Base-by-base conservation (phyloP, 495 filamentous ascomycete genomes). In the Aspergillus olivimuriae region DNA sequence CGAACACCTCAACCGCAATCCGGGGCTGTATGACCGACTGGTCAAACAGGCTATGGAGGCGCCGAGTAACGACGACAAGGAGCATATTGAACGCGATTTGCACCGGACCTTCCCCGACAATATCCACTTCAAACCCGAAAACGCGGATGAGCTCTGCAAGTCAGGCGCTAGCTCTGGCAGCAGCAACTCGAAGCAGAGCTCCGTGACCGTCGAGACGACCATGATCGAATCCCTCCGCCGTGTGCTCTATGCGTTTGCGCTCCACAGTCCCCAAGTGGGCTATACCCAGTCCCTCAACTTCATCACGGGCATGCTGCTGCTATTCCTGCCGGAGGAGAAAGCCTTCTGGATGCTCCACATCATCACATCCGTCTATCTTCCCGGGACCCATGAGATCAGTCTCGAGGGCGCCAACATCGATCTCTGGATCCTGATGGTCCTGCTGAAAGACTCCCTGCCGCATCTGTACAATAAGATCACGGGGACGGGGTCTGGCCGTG, bases 201-300 rank as follows among this genome's bases (percentile, higher is more conserved):
- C 58, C 36, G 63, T 74, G 23, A 56, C 70, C 3, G 63, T 64
- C 4, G 90, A 97, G 60, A 86, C 84, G 1, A 70, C 81, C 6
- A 86, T 96, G 52, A 79, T 98, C 20, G 68, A 77, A 34, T 80
- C 88, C 0, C 75, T 98, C 2, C 82, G 92, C 15, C 80, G 87
- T 18, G 88, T 97, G 7, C 75, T 98, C 26, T 82, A 85, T 52
- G 88, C 91, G 7, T 97, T 95, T 60, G 82, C 92, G 5, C 75
- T 94, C 20, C 83, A 94, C 64, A 89, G 87, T 46, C 90, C 92
- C 2, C 74, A 77, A 44, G 87, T 95, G 52, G 92, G 92, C 15
- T 98, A 98, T 58, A 97, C 92, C 44, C 92, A 98, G 56, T 94
- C 87, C 9, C 78, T 98, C 9, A 98, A 98, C 63, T 98, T 98